Evolutionary conservation across 805 yeast species (phyloP).

Genomic region (Saccharomyces eubayanus): DNA sequence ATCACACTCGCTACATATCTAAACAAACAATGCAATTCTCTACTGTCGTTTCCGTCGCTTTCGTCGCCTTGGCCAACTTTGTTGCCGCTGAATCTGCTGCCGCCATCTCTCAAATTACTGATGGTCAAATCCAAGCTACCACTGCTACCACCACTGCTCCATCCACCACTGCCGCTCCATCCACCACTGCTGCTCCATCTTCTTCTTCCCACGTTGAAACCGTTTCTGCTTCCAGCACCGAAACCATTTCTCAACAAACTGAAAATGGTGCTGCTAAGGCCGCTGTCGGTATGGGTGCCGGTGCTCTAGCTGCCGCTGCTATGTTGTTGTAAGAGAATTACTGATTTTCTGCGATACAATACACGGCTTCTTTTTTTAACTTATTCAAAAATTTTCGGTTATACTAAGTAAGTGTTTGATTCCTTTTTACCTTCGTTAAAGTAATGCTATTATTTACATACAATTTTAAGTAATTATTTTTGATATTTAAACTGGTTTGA

Average conservation of each 20-base stretch:
- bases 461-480: neutral
- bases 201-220: neutral
- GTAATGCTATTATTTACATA: neutral
- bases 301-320: constrained; percentile 26
- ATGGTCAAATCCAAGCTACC: neutral
- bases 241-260: constrained; percentile 7
- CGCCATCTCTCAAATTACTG: neutral
- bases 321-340: constrained; percentile 20
- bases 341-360: neutral
- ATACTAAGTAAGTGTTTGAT: neutral
- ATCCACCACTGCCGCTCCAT: neutral
- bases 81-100: neutral
- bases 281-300: constrained; percentile 19
- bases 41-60: neutral
- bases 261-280: constrained; percentile 22
- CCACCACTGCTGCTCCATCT: neutral
- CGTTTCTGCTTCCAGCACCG: neutral
- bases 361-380: neutral
- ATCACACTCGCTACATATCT: neutral
- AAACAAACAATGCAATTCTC: constrained; percentile 7
- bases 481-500: neutral
- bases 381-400: neutral
- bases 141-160: neutral
- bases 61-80: neutral
- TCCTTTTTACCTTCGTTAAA: neutral